phyloP scores from a whole-genome alignment of 2,329 filamentous ascomycete species.

The Hypoxylon sp. region DNA sequence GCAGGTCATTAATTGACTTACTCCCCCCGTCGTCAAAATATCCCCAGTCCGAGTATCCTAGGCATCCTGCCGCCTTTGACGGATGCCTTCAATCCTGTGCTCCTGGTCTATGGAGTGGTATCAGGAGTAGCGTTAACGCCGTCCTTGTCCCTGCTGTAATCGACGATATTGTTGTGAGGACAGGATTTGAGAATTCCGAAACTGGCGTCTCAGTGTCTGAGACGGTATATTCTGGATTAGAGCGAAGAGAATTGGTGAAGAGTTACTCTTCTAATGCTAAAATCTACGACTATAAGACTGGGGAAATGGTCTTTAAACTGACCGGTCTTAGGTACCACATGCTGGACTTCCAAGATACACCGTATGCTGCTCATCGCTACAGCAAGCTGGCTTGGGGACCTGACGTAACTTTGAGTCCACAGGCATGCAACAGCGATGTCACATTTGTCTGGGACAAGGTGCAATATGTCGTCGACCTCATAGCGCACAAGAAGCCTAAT shows the following conservation, averaged over 20 bases:
- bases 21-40: slow-evolving; percentile 30
- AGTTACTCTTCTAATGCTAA: slow-evolving; percentile 18
- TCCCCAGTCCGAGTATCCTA: slow-evolving; percentile 39
- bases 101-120: slow-evolving; percentile 17
- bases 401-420: slow-evolving; percentile 35
- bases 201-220: neutral
- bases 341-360: slow-evolving; percentile 36
- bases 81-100: slow-evolving; percentile 32
- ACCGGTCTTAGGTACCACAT: slow-evolving; percentile 33
- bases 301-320: slow-evolving; percentile 34
- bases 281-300: slow-evolving; percentile 34
- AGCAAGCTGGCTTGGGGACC: slow-evolving; percentile 35
- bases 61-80: slow-evolving; percentile 42
- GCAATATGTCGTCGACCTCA: slow-evolving; percentile 43
- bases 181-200: neutral
- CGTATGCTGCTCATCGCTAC: slow-evolving; percentile 40
- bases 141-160: slow-evolving; percentile 21
- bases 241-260: slow-evolving; percentile 18
- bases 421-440: slow-evolving; percentile 14
- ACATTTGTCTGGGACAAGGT: neutral
- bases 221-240: slow-evolving; percentile 24
- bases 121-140: slow-evolving; percentile 27
- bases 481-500: slow-evolving; percentile 48
- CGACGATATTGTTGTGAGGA: slow-evolving; percentile 32
- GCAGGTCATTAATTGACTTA: slow-evolving; percentile 27